Evolutionary conservation across 352 stramenopile genomes (phyloP).

Genomic region (Phytophthora pinifolia): DNA sequence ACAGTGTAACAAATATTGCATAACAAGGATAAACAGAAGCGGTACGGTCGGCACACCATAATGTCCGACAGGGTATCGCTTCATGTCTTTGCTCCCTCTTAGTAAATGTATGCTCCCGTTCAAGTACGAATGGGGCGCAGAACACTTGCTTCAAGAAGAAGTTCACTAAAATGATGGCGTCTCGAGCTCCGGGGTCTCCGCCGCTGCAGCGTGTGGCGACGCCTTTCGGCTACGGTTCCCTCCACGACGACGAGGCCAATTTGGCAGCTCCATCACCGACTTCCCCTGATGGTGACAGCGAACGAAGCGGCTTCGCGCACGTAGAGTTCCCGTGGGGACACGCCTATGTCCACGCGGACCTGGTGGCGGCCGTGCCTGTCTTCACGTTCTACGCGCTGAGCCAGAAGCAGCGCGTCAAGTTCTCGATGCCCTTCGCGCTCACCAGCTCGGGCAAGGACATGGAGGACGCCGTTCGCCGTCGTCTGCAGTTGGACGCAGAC

Average conservation of each 20-base stretch:
- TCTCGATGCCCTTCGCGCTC: conserved; percentile 60
- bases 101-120: background rate
- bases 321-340: conserved; percentile 79
- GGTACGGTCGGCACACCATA: conserved; percentile 1
- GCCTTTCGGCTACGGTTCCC: conserved; percentile 67
- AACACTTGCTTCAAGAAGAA: conserved; percentile 16
- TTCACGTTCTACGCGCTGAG: conserved; percentile 83
- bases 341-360: conserved; percentile 60
- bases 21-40: too few relatives aligned
- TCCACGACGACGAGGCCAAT: conserved; percentile 33
- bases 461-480: conserved; percentile 52
- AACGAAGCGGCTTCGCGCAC: conserved; percentile 47
- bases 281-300: conserved; percentile 12
- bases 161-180: conserved; percentile 19
- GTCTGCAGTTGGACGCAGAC: conserved; percentile 49
- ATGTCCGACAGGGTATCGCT: conserved; percentile 13
- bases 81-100: conserved; percentile 18
- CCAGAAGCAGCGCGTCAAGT: conserved; percentile 66
- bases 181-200: conserved; percentile 2
- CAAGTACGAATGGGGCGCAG: conserved; percentile 11
- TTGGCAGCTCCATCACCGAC: background rate
- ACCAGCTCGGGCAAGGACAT: conserved; percentile 55
- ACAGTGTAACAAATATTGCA: background rate
- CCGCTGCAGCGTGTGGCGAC: conserved; percentile 52
- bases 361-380: conserved; percentile 55